Evolutionary conservation across 2,329 filamentous ascomycete genomes (phyloP), one percentile per base, ranked within the genome.

Genomic region (Alternaria dauci): DNA sequence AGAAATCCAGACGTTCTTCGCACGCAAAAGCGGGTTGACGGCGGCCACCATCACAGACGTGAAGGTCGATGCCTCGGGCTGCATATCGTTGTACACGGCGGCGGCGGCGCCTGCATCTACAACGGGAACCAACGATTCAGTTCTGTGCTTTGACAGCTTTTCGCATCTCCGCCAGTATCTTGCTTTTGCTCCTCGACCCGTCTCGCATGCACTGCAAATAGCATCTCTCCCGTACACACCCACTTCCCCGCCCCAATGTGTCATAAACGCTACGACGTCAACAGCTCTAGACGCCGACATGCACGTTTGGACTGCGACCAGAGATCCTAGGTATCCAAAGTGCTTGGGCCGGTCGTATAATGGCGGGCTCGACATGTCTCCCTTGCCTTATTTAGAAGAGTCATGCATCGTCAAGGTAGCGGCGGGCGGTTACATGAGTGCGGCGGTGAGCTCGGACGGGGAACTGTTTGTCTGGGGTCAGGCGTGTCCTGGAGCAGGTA

Each of bases 401-500:
- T 73, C 64, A 7, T 18, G 18, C 8, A 59, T 76, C 18, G 18
- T 14, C 2, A 72, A 66, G 26, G 66, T 77, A 23, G 69, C 70
- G 1, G 72, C 70, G 0, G 75, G 75, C 1, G 75, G 76, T 0
- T 75, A 73, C 14, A 69, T 76, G 62, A 72, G 68, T n/a, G 73
- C 71, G n/a, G 74, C 73, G 0, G 14, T 77, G 12, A 68, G 68
- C 39, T 46, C 56, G n/a, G 71, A 76, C 8, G 73, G 73, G 0
- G 75, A 77, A 55, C 46, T 78, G 5, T 77, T 69, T 39, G 9
- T 78, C 5, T 78, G 76, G 76, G 76, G 76, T 3, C 70, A 75
- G 51, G 60, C 69, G 5, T 66, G 57, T 54, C 72, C 73, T n/a
- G 73, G 70, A 4, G 54, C 55, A 11, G 44, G 42, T 1, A 60